Evolutionary conservation across 495 filamentous ascomycete species (phyloP).

Genomic region (Poronia punctata): DNA sequence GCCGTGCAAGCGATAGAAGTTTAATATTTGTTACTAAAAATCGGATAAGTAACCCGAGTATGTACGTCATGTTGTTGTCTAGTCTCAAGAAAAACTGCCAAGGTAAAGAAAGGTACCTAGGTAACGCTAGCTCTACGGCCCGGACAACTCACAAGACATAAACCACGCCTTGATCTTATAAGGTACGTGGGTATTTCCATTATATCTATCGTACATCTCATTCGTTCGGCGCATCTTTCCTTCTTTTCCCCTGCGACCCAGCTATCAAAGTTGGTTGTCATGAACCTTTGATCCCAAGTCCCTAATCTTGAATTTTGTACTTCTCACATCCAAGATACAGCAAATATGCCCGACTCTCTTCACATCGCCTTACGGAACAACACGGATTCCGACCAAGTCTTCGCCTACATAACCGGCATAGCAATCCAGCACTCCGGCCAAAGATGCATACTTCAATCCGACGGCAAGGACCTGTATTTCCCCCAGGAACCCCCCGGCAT

Average conservation of each 20-base stretch:
- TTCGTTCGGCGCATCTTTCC: background rate
- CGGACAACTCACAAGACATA: too few relatives aligned
- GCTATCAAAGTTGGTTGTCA: too few relatives aligned
- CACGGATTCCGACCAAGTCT: conserved; percentile 24
- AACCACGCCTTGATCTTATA: too few relatives aligned
- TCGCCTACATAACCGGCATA: conserved; percentile 39
- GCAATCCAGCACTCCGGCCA: conserved; percentile 29
- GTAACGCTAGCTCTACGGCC: too few relatives aligned
- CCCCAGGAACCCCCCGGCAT: conserved; percentile 30
- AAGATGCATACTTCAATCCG: conserved; percentile 30
- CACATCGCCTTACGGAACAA: conserved; percentile 33
- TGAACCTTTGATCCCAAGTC: background rate
- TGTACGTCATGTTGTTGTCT: too few relatives aligned
- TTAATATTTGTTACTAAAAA: too few relatives aligned
- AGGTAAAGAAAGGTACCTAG: too few relatives aligned
- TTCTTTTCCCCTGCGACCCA: background rate
- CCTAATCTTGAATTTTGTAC: background rate
- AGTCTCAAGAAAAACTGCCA: too few relatives aligned
- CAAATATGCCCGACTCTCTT: conserved; percentile 36
- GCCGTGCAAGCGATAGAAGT: too few relatives aligned
- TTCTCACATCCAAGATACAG: background rate
- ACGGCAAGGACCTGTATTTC: conserved; percentile 29
- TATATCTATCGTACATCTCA: too few relatives aligned
- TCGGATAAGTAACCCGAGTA: too few relatives aligned
- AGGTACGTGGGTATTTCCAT: too few relatives aligned